These are phyloP conservation scores for Kingdonia uniflora DNA, from an alignment of 164 flowering plant species.

Conservation along the genomic window DNA sequence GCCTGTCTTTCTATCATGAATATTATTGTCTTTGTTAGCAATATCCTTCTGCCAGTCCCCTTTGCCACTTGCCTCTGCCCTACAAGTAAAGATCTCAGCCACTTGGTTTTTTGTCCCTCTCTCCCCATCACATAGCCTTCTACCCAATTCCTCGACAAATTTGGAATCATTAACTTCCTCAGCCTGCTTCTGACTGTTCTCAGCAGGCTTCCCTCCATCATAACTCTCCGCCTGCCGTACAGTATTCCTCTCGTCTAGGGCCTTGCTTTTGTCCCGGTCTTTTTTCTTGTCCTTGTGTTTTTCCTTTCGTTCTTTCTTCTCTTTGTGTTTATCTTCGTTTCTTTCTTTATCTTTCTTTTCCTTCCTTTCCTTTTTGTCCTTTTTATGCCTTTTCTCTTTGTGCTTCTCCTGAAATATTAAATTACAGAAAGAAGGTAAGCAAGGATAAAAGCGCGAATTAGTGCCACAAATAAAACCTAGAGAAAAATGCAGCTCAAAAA, in stretches of 20 bases:
- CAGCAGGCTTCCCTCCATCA: constrained; percentile 17
- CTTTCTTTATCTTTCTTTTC: constrained; percentile 28
- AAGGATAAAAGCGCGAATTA: background rate
- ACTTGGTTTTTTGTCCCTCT: constrained; percentile 22
- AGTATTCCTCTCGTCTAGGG: constrained; percentile 28
- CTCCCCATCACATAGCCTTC: constrained; percentile 38
- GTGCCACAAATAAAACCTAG: constrained; percentile 2
- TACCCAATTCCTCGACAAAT: constrained; percentile 33
- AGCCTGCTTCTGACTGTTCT: constrained; percentile 14
- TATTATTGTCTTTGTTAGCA: too few relatives aligned
- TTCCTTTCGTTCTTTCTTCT: constrained; percentile 61
- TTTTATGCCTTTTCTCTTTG: constrained; percentile 51
- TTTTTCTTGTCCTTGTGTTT: constrained; percentile 48
- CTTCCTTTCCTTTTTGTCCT: constrained; percentile 46
- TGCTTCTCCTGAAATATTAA: constrained; percentile 50
- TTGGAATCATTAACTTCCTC: constrained; percentile 26
- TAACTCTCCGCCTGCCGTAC: constrained; percentile 19
- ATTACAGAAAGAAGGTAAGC: constrained; percentile 1
- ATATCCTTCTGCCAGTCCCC: too few relatives aligned
- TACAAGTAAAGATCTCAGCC: constrained; percentile 20
- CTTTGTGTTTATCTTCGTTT: constrained; percentile 36
- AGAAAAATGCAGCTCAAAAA: background rate
- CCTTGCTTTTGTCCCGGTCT: constrained; percentile 11
- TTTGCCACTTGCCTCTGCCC: constrained; percentile 2
- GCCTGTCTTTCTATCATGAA: too few relatives aligned